These are phyloP conservation scores for Suzukiozyma palmioleophila DNA, from an alignment of 1,139 yeast species.

Conservation along the genomic window DNA sequence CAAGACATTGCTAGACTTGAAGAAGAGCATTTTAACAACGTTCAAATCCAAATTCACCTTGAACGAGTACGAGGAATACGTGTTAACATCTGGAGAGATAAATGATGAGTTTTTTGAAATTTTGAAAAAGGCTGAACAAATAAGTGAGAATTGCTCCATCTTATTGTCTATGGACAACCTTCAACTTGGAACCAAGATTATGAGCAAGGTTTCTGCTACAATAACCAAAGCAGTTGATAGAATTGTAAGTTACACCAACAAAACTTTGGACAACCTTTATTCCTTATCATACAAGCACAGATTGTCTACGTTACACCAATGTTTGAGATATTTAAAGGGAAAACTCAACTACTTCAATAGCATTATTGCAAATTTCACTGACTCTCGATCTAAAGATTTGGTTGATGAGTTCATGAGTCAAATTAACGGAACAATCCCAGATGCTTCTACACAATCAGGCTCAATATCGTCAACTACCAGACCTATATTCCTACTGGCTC, in stretches of 20 bases:
- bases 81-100: conserved; percentile 38
- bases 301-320: conserved; percentile 27
- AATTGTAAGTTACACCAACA: conserved; percentile 33
- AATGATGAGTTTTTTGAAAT: conserved; percentile 60
- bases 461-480: conserved; percentile 18
- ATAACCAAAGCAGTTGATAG: conserved; percentile 51
- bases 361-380: conserved; percentile 42
- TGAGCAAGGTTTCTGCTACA: conserved; percentile 54
- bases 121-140: conserved; percentile 56
- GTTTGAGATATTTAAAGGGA: conserved; percentile 26
- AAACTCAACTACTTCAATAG: conserved; percentile 51
- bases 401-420: conserved; percentile 59
- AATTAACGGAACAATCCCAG: conserved; percentile 28
- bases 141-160: conserved; percentile 65
- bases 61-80: conserved; percentile 66
- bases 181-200: conserved; percentile 65
- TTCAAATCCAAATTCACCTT: conserved; percentile 66
- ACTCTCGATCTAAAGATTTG: conserved; percentile 51
- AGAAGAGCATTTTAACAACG: conserved; percentile 51
- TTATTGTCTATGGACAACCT: conserved; percentile 66
- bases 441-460: conserved; percentile 4
- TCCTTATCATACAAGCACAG: conserved; percentile 26
- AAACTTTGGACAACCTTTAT: conserved; percentile 33
- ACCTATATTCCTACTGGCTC: conserved; percentile 64
- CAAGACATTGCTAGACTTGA: conserved; percentile 41